A percentile compares a stretch with the other conserved stretches of the same genome.
These are phyloP conservation scores for Flaveria linearis DNA, from an alignment of 129 eudicot genomes.

Conservation along the genomic window DNA sequence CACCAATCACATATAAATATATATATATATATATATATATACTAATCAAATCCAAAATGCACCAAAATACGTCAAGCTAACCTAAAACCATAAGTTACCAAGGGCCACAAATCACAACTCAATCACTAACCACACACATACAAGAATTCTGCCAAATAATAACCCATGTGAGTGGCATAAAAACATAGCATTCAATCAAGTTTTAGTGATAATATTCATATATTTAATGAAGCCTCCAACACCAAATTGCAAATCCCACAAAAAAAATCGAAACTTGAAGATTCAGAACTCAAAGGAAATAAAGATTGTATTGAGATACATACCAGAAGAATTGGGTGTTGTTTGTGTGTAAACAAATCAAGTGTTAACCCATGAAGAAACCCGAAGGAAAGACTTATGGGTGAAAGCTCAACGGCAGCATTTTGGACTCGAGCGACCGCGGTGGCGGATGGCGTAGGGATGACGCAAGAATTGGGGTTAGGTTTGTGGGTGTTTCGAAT, in stretches of 20 bases:
- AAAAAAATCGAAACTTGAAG: background rate
- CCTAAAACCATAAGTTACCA: background rate
- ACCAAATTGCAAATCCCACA: background rate
- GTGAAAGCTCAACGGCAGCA: constrained; percentile 7
- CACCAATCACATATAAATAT: background rate
- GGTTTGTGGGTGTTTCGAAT: too few species aligned
- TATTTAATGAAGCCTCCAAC: background rate
- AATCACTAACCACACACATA: too few species aligned
- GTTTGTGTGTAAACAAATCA: background rate
- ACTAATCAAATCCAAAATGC: background rate
- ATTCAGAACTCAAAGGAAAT: constrained; percentile 5
- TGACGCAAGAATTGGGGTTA: background rate
- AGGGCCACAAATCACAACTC: background rate
- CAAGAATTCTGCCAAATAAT: too few species aligned
- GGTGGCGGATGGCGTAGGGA: background rate
- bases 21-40: too few species aligned
- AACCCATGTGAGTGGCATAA: too few species aligned
- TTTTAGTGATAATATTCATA: background rate
- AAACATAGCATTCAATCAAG: constrained; percentile 1
- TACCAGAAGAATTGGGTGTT: background rate
- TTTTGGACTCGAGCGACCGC: constrained; percentile 17
- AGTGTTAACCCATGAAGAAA: background rate
- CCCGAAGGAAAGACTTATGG: background rate
- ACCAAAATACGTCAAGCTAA: background rate
- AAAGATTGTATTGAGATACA: background rate